A percentile compares a stretch with the other conserved stretches of the same genome.
phyloP scores from a whole-genome alignment of 768 basidiomycete species.

The Polyporus arcularius region DNA sequence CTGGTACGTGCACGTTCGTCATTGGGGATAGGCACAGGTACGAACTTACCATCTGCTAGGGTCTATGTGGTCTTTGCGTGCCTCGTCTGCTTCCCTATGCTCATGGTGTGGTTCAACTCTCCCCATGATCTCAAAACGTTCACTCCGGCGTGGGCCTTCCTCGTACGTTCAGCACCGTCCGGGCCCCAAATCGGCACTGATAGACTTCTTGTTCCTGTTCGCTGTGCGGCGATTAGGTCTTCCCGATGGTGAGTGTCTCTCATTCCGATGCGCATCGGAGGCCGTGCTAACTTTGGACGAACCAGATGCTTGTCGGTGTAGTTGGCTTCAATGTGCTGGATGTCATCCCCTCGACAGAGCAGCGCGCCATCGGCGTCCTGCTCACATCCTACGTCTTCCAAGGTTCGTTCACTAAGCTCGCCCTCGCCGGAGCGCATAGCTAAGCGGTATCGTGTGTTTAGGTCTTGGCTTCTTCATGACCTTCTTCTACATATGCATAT shows the following conservation, averaged over 20 bases:
- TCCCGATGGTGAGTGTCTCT: constrained; percentile 30
- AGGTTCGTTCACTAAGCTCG: constrained; percentile 30
- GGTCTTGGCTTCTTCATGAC: constrained; percentile 51
- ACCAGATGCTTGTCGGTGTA: constrained; percentile 49
- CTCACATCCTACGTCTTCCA: constrained; percentile 50
- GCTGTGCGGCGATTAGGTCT: constrained; percentile 28
- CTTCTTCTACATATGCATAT: constrained; percentile 52
- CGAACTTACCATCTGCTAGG: constrained; percentile 27
- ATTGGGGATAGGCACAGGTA: too few relatives aligned
- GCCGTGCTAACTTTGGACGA: not conserved
- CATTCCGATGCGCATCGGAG: not conserved
- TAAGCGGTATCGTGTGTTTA: constrained; percentile 7
- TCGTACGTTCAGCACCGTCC: constrained; percentile 31
- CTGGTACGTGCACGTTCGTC: constrained; percentile 35
- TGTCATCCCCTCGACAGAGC: constrained; percentile 37
- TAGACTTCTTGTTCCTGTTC: not conserved
- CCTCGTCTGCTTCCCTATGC: constrained; percentile 46
- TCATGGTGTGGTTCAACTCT: constrained; percentile 51
- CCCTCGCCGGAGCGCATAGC: constrained; percentile 7
- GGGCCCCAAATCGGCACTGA: not conserved
- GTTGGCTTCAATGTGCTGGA: constrained; percentile 46
- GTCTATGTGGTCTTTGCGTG: constrained; percentile 42
- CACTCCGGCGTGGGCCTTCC: constrained; percentile 37
- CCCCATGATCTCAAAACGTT: constrained; percentile 46
- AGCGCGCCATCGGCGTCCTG: constrained; percentile 42